Base-by-base conservation (phyloP, 495 filamentous ascomycete genomes). In the Emericellopsis terricola region DNA sequence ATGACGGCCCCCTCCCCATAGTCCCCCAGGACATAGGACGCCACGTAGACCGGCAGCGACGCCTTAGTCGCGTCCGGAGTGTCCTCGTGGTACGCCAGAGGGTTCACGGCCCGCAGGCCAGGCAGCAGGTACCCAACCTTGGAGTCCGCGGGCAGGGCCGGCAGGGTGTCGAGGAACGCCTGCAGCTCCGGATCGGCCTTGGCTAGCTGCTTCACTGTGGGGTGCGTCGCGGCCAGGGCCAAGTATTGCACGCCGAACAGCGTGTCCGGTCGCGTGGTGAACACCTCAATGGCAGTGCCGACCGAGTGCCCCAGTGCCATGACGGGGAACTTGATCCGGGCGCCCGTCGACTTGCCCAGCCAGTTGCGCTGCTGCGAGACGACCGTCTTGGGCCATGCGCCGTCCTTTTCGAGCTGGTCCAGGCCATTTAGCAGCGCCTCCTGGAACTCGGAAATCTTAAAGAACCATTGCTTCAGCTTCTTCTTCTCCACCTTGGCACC, bases 1-100 rank as follows among this genome's bases (percentile, higher is more conserved):
- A 93, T 93, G 4, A 93, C 78, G 4, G 82, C 82, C 1, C 82
- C 81, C 34, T 78, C 75, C n/a, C 81, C 84, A 41, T 89, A 91
- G 37, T 84, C 79, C 19, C 76, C 74, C 4, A 87, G 58, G n/a
- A 92, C 84, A 40, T 92, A 93, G 0, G 81, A 76, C 3, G 84
- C 78, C 8, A 75, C 76, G 44, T 78, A 93, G 8, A 93, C 62
- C 2, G 84, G 81, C 7, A 91, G 49, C 24, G 64, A 57, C 27
- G 61, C 44, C 31, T 64, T 57, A 6, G 69, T 51, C 24, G 59
- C 50, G 13, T 55, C 64, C 3, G 59, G 53, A 1, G 52, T 65
- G 7, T 63, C 55, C 7, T 61, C 56, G 26, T 72, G 61, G 33
- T 69, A 69, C 3, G 65, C 50, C 11, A 86, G 41, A 2, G 83